Conservation (phyloP, 169 alveolate species). For the Plasmodium gallinaceum region DNA sequence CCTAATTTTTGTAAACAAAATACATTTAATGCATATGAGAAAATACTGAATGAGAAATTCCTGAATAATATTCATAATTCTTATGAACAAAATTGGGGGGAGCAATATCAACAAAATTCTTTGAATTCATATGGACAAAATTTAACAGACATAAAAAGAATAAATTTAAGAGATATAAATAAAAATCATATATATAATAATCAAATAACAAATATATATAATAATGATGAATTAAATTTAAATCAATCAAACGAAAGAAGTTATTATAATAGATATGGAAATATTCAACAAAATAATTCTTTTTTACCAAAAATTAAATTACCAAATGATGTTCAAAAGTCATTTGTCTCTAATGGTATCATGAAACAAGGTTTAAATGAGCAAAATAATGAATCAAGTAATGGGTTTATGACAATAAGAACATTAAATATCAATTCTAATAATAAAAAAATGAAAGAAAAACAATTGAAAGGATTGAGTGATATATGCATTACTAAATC, state of each 20-base stretch:
- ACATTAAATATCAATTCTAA: neutral
- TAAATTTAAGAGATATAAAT: neutral
- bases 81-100: too few species aligned
- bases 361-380: neutral
- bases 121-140: too few species aligned
- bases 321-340: neutral
- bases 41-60: too few species aligned
- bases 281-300: neutral
- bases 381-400: neutral
- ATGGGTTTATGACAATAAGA: slow-evolving; percentile 1
- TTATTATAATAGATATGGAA: neutral
- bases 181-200: neutral
- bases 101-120: too few species aligned
- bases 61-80: too few species aligned
- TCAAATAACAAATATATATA: neutral
- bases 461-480: slow-evolving; percentile 1
- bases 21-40: too few species aligned
- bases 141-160: too few species aligned
- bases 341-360: neutral
- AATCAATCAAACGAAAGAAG: neutral
- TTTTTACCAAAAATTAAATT: neutral
- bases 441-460: neutral
- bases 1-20: too few species aligned
- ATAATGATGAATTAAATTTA: neutral
- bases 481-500: neutral